These are phyloP conservation scores for Cicer chorassanicum DNA, from an alignment of 306 rosid genomes.

Conservation along the genomic window DNA sequence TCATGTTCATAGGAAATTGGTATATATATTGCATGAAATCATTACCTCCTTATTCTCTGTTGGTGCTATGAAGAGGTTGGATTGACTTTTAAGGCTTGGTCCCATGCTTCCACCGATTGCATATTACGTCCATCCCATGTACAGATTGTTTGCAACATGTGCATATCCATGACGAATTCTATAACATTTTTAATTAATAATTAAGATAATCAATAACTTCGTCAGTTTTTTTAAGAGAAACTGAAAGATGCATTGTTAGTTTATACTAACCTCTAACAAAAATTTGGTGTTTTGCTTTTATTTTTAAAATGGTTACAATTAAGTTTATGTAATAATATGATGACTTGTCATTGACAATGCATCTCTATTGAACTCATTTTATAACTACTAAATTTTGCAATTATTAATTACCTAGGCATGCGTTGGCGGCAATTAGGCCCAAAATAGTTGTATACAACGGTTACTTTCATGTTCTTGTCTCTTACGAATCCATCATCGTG, in stretches of 20 bases:
- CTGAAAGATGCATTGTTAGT: too few relatives aligned
- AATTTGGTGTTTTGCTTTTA: too few relatives aligned
- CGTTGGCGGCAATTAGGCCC: constrained; percentile 49
- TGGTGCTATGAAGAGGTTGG: constrained; percentile 56
- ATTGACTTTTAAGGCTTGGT: constrained; percentile 51
- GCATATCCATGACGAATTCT: constrained; percentile 49
- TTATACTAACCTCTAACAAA: too few relatives aligned
- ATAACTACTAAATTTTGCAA: neutral
- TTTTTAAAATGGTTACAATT: too few relatives aligned
- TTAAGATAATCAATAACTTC: neutral
- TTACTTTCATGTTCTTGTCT: constrained; percentile 45
- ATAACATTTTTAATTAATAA: constrained; percentile 5
- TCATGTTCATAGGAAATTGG: neutral
- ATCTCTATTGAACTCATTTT: too few relatives aligned
- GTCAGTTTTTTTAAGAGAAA: neutral
- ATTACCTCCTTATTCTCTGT: constrained; percentile 45
- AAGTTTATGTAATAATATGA: too few relatives aligned
- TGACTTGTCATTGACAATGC: too few relatives aligned
- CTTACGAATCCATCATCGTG: constrained; percentile 47
- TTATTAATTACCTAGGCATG: constrained; percentile 42
- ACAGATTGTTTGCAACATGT: constrained; percentile 49
- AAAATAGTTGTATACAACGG: constrained; percentile 44
- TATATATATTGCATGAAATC: neutral
- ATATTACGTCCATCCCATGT: constrained; percentile 48
- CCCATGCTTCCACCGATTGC: constrained; percentile 48